phyloP scores from a whole-genome alignment of 345 rosid genomes.

The Hypericum perforatum region DNA sequence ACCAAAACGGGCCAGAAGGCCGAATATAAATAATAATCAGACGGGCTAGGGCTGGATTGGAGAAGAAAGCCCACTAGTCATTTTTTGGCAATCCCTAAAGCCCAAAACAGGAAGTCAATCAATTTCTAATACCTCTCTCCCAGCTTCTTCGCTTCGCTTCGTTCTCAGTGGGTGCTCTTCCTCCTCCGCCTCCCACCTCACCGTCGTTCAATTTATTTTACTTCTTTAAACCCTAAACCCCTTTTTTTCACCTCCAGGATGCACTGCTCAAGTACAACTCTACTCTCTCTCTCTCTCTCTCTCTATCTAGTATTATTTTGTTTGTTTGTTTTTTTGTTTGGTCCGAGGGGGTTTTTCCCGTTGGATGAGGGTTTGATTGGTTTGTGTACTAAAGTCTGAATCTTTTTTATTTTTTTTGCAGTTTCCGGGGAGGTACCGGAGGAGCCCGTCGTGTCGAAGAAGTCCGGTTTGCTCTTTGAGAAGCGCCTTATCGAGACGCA shows the following conservation, averaged over 20 bases:
- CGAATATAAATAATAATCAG: no score
- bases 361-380: not conserved
- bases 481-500: conserved; percentile 85
- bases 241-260: conserved; percentile 21
- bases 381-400: conserved; percentile 11
- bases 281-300: conserved; percentile 1
- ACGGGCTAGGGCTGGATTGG: no score
- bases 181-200: not conserved
- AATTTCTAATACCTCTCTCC: no score
- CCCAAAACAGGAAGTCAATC: no score
- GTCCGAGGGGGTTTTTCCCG: no score
- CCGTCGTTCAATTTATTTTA: not conserved
- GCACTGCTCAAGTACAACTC: conserved; percentile 70
- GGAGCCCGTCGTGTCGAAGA: conserved; percentile 74
- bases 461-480: conserved; percentile 79
- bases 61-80: no score
- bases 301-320: not conserved
- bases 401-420: conserved; percentile 14
- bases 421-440: conserved; percentile 96
- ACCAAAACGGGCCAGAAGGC: no score
- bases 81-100: no score
- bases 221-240: not conserved
- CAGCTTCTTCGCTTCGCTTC: not conserved
- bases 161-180: not conserved
- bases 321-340: not conserved